These are phyloP conservation scores for Phaeosphaeriaceae sp. DNA, from an alignment of 2,329 filamentous ascomycete species.

Conservation along the genomic window DNA sequence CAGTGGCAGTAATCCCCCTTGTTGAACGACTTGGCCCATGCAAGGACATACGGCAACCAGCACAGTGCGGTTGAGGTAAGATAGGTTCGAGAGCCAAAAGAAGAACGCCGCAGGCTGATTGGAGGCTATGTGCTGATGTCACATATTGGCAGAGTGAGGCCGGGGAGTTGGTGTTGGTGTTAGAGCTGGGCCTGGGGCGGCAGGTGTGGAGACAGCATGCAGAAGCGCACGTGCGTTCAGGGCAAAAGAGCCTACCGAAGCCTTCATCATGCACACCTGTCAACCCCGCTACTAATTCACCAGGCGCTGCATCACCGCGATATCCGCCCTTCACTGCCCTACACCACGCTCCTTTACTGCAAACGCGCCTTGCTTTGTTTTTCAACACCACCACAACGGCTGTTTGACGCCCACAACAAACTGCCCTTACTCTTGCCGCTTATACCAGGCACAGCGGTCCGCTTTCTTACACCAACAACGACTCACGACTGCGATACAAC, in stretches of 20 bases:
- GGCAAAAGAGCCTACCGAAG: not conserved
- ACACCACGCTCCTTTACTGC: constrained; percentile 13
- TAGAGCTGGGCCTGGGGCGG: not conserved
- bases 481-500: constrained; percentile 5
- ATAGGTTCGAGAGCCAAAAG: not conserved
- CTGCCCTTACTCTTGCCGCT: not conserved
- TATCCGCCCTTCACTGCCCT: not conserved
- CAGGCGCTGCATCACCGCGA: constrained; percentile 2
- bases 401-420: not conserved
- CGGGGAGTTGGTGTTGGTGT: not conserved
- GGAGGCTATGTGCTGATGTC: not conserved
- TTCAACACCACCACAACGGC: not conserved
- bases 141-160: not conserved
- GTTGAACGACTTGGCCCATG: not conserved
- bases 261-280: constrained; percentile 6
- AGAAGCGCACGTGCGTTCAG: not conserved
- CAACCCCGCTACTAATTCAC: constrained; percentile 11
- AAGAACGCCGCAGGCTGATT: not conserved
- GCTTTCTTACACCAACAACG: not conserved
- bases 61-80: not conserved
- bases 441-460: constrained; percentile 2
- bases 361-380: not conserved
- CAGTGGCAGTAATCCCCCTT: not conserved
- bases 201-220: not conserved
- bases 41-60: not conserved